Percentiles rank a stretch among this genome's conserved stretches.
Evolutionary conservation across 2,329 filamentous ascomycete genomes (phyloP).

Genomic region (Aspergillus nomiae): DNA sequence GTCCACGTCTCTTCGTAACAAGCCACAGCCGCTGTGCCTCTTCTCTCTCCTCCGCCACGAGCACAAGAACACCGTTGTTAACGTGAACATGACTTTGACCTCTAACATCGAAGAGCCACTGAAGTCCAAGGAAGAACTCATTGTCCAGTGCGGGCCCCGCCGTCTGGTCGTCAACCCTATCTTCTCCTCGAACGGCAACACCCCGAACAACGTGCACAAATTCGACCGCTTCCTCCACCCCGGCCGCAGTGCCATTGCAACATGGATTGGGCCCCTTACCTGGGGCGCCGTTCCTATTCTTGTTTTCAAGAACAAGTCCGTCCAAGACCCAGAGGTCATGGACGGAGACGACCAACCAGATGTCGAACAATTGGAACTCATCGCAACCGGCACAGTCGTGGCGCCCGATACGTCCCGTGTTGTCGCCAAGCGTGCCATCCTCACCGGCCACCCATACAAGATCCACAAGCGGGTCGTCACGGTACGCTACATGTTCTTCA

Average conservation of each 20-base stretch:
- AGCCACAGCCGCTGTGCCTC: conserved; percentile 65
- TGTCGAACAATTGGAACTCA: conserved; percentile 63
- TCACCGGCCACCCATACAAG: conserved; percentile 96
- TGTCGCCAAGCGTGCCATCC: conserved; percentile 88
- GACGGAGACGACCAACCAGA: conserved; percentile 47
- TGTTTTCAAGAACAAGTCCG: conserved; percentile 69
- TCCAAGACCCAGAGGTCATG: conserved; percentile 43
- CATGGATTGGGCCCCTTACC: conserved; percentile 84
- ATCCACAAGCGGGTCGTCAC: conserved; percentile 98
- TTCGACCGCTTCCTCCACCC: conserved; percentile 91
- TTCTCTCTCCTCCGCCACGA: conserved; percentile 92
- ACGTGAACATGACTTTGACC: conserved; percentile 85
- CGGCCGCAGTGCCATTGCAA: conserved; percentile 83
- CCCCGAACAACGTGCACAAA: conserved; percentile 96
- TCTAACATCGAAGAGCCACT: conserved; percentile 74
- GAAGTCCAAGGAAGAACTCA: conserved; percentile 88
- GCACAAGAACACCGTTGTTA: conserved; percentile 87
- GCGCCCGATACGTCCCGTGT: conserved; percentile 74
- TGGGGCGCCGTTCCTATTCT: conserved; percentile 92
- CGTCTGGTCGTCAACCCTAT: conserved; percentile 86
- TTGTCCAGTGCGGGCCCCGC: conserved; percentile 87
- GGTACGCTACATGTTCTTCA: conserved; percentile 99
- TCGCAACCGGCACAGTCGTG: conserved; percentile 85
- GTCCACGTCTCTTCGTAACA: conserved; percentile 55
- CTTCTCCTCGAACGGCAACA: conserved; percentile 86